These are phyloP conservation scores for Phylloporus sp. DNA, from an alignment of 768 basidiomycete species.

Conservation along the genomic window DNA sequence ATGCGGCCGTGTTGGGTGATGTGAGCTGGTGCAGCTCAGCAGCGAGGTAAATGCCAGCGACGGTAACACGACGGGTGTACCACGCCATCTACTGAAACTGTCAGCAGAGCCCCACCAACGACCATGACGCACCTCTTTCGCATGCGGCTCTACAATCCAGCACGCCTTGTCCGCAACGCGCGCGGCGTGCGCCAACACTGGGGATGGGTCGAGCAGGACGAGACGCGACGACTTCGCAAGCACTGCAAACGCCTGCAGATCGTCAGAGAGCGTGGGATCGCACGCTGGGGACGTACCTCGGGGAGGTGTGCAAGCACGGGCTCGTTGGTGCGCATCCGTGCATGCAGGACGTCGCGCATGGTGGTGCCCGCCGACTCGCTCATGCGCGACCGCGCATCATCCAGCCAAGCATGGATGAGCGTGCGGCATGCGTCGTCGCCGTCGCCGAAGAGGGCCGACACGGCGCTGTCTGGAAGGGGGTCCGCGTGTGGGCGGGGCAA, in stretches of 20 bases:
- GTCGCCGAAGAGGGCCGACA: constrained; percentile 68
- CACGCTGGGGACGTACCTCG: constrained; percentile 46
- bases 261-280: neutral
- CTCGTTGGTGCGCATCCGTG: constrained; percentile 62
- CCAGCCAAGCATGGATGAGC: constrained; percentile 71
- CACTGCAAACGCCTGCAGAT: constrained; percentile 63
- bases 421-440: constrained; percentile 63
- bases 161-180: constrained; percentile 71
- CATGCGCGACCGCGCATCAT: constrained; percentile 59
- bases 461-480: constrained; percentile 66
- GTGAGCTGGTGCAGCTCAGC: constrained; percentile 82
- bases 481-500: constrained; percentile 47
- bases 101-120: neutral
- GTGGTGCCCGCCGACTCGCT: constrained; percentile 11
- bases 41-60: constrained; percentile 68
- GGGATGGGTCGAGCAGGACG: constrained; percentile 54
- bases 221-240: constrained; percentile 51
- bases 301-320: constrained; percentile 62
- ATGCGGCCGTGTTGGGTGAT: constrained; percentile 62
- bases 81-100: constrained; percentile 52
- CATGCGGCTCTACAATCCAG: constrained; percentile 48
- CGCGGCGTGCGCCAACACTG: constrained; percentile 57
- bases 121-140: constrained; percentile 48
- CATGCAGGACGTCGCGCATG: constrained; percentile 49
- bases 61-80: constrained; percentile 64